Percentiles rank a stretch among this genome's conserved stretches.
Evolutionary conservation across 139 green algal species (phyloP).

Genomic region (Klebsormidium nitens): DNA sequence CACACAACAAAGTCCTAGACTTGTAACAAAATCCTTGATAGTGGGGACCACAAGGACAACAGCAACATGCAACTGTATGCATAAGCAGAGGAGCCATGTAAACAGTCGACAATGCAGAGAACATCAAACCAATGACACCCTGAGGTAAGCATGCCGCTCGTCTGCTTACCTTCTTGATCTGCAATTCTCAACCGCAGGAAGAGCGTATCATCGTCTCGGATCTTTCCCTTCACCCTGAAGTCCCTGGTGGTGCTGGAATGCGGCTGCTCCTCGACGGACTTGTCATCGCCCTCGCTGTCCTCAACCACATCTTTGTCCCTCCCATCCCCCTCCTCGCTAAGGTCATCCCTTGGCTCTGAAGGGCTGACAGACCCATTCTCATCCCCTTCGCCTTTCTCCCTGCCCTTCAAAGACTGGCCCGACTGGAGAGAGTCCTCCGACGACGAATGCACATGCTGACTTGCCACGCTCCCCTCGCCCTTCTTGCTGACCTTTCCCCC

Average conservation of each 20-base stretch:
- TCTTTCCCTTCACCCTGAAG: constrained; percentile 38
- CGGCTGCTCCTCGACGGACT: background rate
- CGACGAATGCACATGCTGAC: too few species aligned
- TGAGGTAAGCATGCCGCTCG: background rate
- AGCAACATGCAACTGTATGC: too few species aligned
- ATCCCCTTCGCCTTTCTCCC: background rate
- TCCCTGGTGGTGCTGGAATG: constrained; percentile 1
- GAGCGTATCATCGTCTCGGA: constrained; percentile 23
- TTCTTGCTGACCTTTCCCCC: too few species aligned
- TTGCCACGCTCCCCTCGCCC: too few species aligned
- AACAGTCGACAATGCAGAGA: too few species aligned
- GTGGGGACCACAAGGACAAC: too few species aligned
- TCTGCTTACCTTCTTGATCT: constrained; percentile 27
- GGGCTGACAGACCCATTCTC: background rate
- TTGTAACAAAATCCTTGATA: too few species aligned
- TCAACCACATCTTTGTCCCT: background rate
- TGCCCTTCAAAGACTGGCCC: too few species aligned
- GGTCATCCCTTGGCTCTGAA: background rate
- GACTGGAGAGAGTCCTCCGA: too few species aligned
- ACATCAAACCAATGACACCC: too few species aligned
- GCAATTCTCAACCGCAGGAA: constrained; percentile 25
- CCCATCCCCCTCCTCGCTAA: background rate
- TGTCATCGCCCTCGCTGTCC: background rate
- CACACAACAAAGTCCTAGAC: too few species aligned
- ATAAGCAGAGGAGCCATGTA: too few species aligned